Evolutionary conservation across 1,284 basidiomycete species (phyloP), one percentile per base, ranked within the genome.

Genomic region (Cystobasidium sp.): DNA sequence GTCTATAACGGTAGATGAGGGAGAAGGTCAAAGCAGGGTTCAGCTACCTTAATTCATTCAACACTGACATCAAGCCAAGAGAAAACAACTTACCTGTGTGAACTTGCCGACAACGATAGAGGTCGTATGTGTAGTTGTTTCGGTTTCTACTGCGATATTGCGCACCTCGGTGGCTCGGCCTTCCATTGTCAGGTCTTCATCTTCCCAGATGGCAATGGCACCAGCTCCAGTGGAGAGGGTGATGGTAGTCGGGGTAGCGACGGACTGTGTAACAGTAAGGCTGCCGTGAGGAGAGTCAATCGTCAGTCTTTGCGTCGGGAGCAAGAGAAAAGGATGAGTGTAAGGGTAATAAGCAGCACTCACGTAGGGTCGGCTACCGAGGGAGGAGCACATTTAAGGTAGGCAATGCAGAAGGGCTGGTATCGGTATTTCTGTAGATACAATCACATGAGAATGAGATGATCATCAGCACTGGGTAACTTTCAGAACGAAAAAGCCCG

Each of bases 321-420:
- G 39, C 39, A 16, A n/a, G 3, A n/a, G 24, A 14, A 14, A 56
- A 56, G 24, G 55, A 14, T 5, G 3, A n/a, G 3, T 49, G 47
- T 6, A 14, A 41, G 16, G 37, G 1, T n/a, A 14, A 14, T 39
- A n/a, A 31, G n/a, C 63, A n/a, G 31, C 44, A 51, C 63, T 49
- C 46, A 65, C 63, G 63, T 65, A 22, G 63, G 63, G 46, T 65
- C 63, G 22, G 41, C 44, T 2, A 51, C 63, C n/a, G 63, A 65
- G 46, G 63, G 63, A 20, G 63, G 63, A 51, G 43, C 44, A 49
- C 63, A 65, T 39, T 65, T 65, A 43, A 65, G 63, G 43, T 65
- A 65, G 63, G 63, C 63, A 24, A 65, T 65, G 46, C 63, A 65
- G 44, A 65, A 65, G 3, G 63, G 63, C 63, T 65, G 63, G 14